These are phyloP conservation scores for Rhizopogon salebrosus DNA, from an alignment of 768 basidiomycete genomes.

Conservation along the genomic window DNA sequence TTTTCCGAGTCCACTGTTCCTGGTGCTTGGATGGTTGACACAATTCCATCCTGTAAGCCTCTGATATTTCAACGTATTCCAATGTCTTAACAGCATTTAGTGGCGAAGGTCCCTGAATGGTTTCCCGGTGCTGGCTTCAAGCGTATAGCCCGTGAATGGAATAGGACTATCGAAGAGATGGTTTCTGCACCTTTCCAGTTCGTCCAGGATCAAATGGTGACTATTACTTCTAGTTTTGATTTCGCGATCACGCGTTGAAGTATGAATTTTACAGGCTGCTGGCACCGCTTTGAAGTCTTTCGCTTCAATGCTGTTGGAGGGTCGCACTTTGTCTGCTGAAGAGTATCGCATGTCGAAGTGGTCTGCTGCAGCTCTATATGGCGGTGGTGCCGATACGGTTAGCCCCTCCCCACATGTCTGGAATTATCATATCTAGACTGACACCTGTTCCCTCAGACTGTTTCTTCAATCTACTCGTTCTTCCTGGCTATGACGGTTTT, in stretches of 20 bases:
- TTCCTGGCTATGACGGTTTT: slow-evolving; percentile 58
- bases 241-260: too few relatives aligned
- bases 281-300: slow-evolving; percentile 23
- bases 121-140: slow-evolving; percentile 54
- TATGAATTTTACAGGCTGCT: slow-evolving; percentile 33
- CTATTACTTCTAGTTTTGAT: neutral
- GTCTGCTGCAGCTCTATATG: slow-evolving; percentile 45
- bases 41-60: slow-evolving; percentile 37
- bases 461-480: slow-evolving; percentile 54
- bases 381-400: slow-evolving; percentile 46
- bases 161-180: slow-evolving; percentile 47
- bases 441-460: slow-evolving; percentile 39
- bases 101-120: slow-evolving; percentile 50
- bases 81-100: slow-evolving; percentile 7
- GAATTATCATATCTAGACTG: neutral
- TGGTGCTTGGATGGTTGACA: slow-evolving; percentile 45
- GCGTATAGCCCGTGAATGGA: slow-evolving; percentile 47
- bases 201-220: slow-evolving; percentile 59
- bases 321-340: slow-evolving; percentile 3
- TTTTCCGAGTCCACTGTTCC: slow-evolving; percentile 45
- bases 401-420: slow-evolving; percentile 4
- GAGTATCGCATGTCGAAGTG: neutral
- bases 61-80: neutral
- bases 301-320: slow-evolving; percentile 35
- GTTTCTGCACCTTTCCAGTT: slow-evolving; percentile 51